phyloP scores from a whole-genome alignment of 169 alveolate genomes.

The Cystoisospora suis region DNA sequence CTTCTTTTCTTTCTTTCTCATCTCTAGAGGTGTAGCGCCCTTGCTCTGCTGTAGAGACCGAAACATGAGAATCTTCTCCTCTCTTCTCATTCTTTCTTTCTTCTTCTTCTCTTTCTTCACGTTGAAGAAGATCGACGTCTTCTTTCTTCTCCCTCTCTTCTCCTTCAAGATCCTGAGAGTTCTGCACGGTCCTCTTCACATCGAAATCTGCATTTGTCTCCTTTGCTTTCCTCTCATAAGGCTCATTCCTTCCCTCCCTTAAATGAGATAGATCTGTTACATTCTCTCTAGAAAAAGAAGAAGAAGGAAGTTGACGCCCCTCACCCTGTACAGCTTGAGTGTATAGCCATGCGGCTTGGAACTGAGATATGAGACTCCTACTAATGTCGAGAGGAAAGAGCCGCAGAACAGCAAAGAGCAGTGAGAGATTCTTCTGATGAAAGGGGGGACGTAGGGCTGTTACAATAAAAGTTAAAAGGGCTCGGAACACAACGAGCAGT shows the following conservation, averaged over 20 bases:
- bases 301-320: no score
- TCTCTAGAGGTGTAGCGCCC: no score
- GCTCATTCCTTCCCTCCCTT: no score
- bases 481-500: background rate
- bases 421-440: background rate
- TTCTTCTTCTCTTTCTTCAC: background rate
- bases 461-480: background rate
- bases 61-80: no score
- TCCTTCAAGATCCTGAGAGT: no score
- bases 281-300: no score
- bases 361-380: background rate
- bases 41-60: no score
- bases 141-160: background rate
- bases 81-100: background rate
- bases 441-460: slow-evolving; percentile 22
- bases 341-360: background rate
- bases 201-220: no score
- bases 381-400: background rate
- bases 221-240: no score
- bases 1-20: background rate
- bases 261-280: no score
- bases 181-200: no score
- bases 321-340: no score
- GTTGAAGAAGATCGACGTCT: background rate
- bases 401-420: slow-evolving; percentile 9